Base-by-base conservation (phyloP, 108 stramenopile species). In the Mediolabrus comicus region DNA sequence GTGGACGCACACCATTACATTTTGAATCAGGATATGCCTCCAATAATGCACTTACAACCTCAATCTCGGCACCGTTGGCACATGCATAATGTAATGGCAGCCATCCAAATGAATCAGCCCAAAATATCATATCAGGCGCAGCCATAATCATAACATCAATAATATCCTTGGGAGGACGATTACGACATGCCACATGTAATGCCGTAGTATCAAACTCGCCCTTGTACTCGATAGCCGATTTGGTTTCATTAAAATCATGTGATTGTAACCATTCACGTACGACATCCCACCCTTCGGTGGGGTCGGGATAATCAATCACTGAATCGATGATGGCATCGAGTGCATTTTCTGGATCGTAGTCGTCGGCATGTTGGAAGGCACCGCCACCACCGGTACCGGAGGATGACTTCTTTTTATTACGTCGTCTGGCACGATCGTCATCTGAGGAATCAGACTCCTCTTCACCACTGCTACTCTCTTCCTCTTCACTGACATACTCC, bases 81-180 rank as follows among this genome's bases (percentile, higher is more conserved):
- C 87, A 87, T 0, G 89, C 89, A 55, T 88, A 87, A 67, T 94
- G 92, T 49, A 94, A 59, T 3, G 92, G 92, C 52, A 91, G 55
- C 88, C 88, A 88, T 0, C 87, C 86, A 67, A 88, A 83, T 49
- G 49, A 56, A 67, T 94, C 92, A 10, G 62, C 63, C 87, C 87
- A 89, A 24, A 62, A 43, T 2, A 62, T 76, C 54, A 82, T 84
- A 46, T 93, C 87, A 0, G 86, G 81, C 3, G 81, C 80, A 14
- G 77, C 75, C 22, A 64, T 62, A 0, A 91, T 61, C 26, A 94
- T 67, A 9, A 66, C 67, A 13, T 61, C 54, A 0, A 90, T 59
- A 14, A 94, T 49, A 61, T 89, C 87, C n/a, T 54, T 43, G 1
- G 92, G 92, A 11, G 88, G 90, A 30, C 61, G 52, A 41, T 83